Evolutionary conservation across 2,329 filamentous ascomycete species (phyloP).

Genomic region (Hypomyces perniciosus): DNA sequence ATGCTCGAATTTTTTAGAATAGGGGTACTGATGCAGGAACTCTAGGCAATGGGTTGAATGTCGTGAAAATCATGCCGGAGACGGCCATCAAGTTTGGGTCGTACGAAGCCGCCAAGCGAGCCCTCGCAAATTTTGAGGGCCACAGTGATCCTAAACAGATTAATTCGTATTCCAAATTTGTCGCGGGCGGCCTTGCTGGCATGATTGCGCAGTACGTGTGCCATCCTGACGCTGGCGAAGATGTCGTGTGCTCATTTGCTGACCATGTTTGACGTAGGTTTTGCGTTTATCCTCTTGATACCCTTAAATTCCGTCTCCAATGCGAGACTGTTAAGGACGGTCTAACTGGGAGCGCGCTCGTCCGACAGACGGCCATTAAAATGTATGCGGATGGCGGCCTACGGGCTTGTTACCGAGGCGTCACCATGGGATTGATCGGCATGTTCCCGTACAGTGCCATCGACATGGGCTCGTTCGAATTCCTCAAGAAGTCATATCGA

Average conservation of each 20-base stretch:
- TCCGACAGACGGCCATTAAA: conserved; percentile 74
- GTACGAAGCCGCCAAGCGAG: conserved; percentile 90
- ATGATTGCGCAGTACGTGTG: conserved; percentile 79
- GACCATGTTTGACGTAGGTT: conserved; percentile 46
- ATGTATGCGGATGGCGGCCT: conserved; percentile 77
- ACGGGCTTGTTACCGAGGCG: conserved; percentile 77
- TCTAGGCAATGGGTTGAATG: conserved; percentile 88
- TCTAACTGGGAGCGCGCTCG: conserved; percentile 73
- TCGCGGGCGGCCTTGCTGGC: conserved; percentile 83
- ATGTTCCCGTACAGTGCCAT: conserved; percentile 99
- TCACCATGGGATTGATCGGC: conserved; percentile 88
- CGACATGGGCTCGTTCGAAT: conserved; percentile 91
- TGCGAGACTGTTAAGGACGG: conserved; percentile 89
- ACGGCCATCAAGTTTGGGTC: conserved; percentile 97
- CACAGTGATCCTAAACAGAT: conserved; percentile 76
- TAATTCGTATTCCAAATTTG: conserved; percentile 78
- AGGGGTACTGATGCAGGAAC: neutral
- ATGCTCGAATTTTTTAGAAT: neutral
- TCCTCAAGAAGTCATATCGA: conserved; percentile 72
- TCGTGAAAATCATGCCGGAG: conserved; percentile 97
- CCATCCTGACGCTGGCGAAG: neutral
- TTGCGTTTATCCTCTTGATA: conserved; percentile 90
- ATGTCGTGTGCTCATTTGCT: conserved; percentile 12
- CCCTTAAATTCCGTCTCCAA: conserved; percentile 77
- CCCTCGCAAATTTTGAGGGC: conserved; percentile 79